Evolutionary conservation across 345 rosid genomes (phyloP), one percentile per base, ranked within the genome.

Genomic region (Dipteronia sinensis): DNA sequence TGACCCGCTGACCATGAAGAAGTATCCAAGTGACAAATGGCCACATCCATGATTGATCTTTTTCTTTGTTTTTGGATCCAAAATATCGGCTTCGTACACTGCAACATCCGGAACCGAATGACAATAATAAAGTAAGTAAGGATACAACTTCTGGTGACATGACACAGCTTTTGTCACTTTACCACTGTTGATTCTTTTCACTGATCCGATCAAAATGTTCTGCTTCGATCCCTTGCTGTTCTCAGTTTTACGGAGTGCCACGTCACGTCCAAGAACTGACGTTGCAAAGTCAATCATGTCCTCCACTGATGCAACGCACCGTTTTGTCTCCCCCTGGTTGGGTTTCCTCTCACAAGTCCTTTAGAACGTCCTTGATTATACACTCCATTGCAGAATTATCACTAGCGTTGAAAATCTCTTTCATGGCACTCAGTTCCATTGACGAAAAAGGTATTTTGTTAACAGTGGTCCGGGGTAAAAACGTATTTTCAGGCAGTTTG

Each of bases 21-120:
- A 10, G 90, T 88, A 76, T 88, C 88, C 20, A 85, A 0, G 72
- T 88, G 90, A 73, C 90, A 88, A 13, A 88, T 75, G 74, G 87
- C 90, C n/a, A 85, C 86, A 0, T n/a, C 90, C 87, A 8, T 76
- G 90, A 49, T 88, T 88, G 53, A 88, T 80, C 86, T 67, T 80
- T 7, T 47, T 31, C 77, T 79, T 86, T 46, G 69, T 73, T 6
- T 71, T 78, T 55, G 86, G 80, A 69, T 85, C 90, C 49, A 88
- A 64, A 1, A 88, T 55, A 17, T 88, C 90, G 69, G 87, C 87
- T 66, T 88, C 84, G 66, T 85, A 88, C 40, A 84, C 87, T 71
- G 85, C 79, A 12, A 88, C 90, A 76, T 82, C 84, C 0, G 89
- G 90, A 42, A 88, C 89, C 16, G 89, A 84, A 71, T 88, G 90